These are phyloP conservation scores for Sorghum bicolor DNA, from an alignment of 176 grass and related monocot genomes.

Conservation along the genomic window DNA sequence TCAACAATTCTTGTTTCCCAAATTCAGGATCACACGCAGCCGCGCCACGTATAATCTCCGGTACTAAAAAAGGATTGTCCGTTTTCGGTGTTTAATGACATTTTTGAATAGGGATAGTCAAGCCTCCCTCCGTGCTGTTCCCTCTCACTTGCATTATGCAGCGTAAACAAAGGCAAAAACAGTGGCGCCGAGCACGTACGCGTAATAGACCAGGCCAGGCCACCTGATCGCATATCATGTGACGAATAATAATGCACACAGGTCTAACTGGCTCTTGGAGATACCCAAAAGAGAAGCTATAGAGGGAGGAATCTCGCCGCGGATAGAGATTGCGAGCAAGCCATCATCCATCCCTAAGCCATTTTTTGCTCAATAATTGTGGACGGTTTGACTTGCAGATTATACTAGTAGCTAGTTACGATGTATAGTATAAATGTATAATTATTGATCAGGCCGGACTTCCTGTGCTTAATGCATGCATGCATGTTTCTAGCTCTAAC, in stretches of 20 bases:
- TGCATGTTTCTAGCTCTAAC: not conserved
- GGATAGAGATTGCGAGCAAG: conserved; percentile 39
- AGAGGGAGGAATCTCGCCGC: conserved; percentile 33
- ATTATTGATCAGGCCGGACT: not conserved
- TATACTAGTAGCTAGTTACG: not conserved
- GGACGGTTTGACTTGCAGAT: conserved; percentile 35
- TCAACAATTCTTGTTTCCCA: too few relatives aligned
- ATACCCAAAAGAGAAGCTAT: conserved; percentile 33
- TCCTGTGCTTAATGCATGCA: not conserved
- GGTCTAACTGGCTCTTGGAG: conserved; percentile 44
- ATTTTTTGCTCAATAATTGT: conserved; percentile 43
- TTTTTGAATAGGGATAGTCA: too few relatives aligned
- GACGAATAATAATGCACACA: not conserved
- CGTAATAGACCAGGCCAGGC: not conserved
- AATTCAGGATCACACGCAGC: too few relatives aligned
- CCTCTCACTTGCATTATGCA: conserved; percentile 32
- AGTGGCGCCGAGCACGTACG: not conserved
- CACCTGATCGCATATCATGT: conserved; percentile 16
- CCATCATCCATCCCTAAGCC: not conserved
- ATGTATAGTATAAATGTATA: not conserved
- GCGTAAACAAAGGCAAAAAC: not conserved
- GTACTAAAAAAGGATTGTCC: too few relatives aligned
- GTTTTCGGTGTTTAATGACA: too few relatives aligned
- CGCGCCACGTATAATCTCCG: too few relatives aligned
- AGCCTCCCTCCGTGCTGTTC: too few relatives aligned